Conservation (phyloP, 805 yeast species). For the Metschnikowia hibisci region DNA sequence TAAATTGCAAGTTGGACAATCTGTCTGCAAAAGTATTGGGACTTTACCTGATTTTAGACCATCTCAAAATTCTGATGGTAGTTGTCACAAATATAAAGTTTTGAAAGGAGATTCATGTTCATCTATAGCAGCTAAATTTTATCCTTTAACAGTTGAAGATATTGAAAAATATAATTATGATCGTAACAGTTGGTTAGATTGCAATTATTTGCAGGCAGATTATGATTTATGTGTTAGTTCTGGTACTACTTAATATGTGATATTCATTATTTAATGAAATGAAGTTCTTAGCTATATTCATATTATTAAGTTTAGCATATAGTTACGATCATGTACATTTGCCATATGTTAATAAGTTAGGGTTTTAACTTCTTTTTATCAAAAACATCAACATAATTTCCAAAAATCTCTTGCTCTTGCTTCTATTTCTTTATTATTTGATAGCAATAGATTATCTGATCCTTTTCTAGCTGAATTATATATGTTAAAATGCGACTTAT, state of each 20-base stretch:
- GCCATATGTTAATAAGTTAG: too few relatives aligned
- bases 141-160: background rate
- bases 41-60: background rate
- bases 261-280: background rate
- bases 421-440: too few relatives aligned
- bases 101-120: background rate
- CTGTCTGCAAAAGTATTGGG: background rate
- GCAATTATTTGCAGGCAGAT: background rate
- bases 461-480: too few relatives aligned
- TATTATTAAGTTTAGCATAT: background rate
- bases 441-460: too few relatives aligned
- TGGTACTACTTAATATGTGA: background rate
- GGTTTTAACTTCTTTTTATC: too few relatives aligned
- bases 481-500: too few relatives aligned
- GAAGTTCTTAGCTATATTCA: background rate
- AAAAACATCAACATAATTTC: background rate
- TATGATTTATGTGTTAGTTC: background rate
- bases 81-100: background rate
- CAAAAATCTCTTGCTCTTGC: too few relatives aligned
- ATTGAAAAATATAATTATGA: background rate
- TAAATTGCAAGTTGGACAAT: background rate
- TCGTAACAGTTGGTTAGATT: background rate
- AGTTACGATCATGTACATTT: background rate
- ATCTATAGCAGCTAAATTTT: background rate
- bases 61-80: background rate